Evolutionary conservation across 2,329 filamentous ascomycete species (phyloP).

Genomic region (Nannizziopsis arthrosporioides): DNA sequence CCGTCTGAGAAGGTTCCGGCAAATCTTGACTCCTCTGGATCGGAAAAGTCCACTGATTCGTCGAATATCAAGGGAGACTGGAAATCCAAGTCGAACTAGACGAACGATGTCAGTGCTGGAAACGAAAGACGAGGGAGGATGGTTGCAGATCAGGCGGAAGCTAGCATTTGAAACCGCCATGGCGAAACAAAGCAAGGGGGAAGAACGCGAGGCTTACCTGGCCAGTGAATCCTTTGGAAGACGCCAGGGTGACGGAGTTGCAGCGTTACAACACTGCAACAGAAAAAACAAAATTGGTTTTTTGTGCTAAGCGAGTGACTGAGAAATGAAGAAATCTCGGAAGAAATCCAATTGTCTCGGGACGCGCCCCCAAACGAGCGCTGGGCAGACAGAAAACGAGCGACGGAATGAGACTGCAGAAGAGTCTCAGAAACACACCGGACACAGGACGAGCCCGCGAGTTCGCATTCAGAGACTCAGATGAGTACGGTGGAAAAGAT

Average conservation of each 20-base stretch:
- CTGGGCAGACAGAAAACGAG: conserved; percentile 24
- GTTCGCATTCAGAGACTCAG: conserved; percentile 24
- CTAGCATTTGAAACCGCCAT: too few species aligned
- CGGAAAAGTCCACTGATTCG: conserved; percentile 37
- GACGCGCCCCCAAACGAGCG: conserved; percentile 28
- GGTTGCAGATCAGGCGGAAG: background rate
- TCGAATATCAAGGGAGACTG: conserved; percentile 38
- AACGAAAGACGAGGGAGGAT: background rate
- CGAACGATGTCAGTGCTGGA: background rate
- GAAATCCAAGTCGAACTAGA: conserved; percentile 34
- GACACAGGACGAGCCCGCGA: conserved; percentile 20
- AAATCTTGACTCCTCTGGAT: conserved; percentile 36
- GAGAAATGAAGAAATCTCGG: conserved; percentile 31
- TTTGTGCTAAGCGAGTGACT: conserved; percentile 40
- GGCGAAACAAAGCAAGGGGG: conserved; percentile 8
- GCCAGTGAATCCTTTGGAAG: conserved; percentile 36
- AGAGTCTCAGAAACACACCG: conserved; percentile 25
- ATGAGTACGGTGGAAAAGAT: background rate
- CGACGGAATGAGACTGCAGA: conserved; percentile 28
- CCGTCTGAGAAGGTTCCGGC: conserved; percentile 38
- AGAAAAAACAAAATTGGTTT: conserved; percentile 24
- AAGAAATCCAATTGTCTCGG: conserved; percentile 19
- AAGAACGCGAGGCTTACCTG: conserved; percentile 30
- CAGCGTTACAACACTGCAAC: conserved; percentile 28
- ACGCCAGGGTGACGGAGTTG: conserved; percentile 42